Base-by-base conservation (phyloP, 139 green algal genomes). In the Chlorella ohadii region DNA sequence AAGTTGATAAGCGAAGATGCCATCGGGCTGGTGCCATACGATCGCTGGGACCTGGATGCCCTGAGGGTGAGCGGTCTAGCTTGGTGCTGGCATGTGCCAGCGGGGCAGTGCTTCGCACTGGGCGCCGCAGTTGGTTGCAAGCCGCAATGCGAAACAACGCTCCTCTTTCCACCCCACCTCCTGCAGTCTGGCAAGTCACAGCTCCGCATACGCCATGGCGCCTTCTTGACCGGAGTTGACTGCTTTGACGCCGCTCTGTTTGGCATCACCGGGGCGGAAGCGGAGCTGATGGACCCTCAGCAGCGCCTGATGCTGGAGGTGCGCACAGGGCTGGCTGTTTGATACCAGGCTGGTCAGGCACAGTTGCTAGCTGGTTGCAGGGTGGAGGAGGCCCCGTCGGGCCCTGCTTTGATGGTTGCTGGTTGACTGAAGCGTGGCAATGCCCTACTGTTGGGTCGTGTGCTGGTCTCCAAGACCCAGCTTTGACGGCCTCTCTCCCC, bases 221-320 rank as follows among this genome's bases (percentile, higher is more conserved):
- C n/a, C 7, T 84, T 84, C 33, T 2, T 84, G 41, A 4, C 13
- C 13, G 41, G 64, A 15, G 84, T 92, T 1, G 90, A 93, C 55
- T 9, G 55, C 4, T 98, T 96, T 88, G 94, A 98, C 70, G 68
- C 91, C 0, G 66, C 68, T 15, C 84, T 87, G 0, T 96, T 98
- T 83, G 85, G 87, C 0, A 77, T 98, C 66, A 86, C 84, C 0
- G 16, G 79, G 1, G 59, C 81, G 3, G 94, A 97, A 70, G 92
- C 91, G 0, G 27, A 75, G 25, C 74, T 87, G 31, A 93, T 91
- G 81, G 94, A 98, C 82, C 94, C 94, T 13, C 93, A 97, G 83
- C 92, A 97, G 74, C 90, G 95, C 44, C 38, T 97, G 65, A 77
- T 98, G 73, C 28, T 90, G 73, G 72, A 90, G 81, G 61, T 84